A percentile compares a stretch with the other conserved stretches of the same genome.
phyloP scores from a whole-genome alignment of 2,329 filamentous ascomycete species.

The Xylaria polymorpha region DNA sequence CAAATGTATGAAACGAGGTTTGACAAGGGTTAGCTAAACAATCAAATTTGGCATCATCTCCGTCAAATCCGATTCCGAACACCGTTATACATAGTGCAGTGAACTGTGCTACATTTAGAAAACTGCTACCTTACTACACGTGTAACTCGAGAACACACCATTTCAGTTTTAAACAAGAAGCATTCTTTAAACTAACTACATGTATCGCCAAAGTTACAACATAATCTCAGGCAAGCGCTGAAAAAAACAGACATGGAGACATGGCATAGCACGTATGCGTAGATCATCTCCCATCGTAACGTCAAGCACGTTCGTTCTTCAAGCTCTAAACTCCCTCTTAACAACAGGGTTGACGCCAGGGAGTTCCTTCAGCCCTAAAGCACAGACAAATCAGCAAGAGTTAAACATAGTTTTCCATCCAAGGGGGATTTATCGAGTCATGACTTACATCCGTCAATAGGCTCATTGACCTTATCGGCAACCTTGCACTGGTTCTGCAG shows the following conservation, averaged over 20 bases:
- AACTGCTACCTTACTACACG: too few relatives aligned
- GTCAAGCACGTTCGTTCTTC: not conserved
- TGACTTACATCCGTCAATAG: conserved; percentile 47
- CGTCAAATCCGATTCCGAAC: too few relatives aligned
- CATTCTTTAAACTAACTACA: not conserved
- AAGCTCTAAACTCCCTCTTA: conserved; percentile 33
- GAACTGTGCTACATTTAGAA: too few relatives aligned
- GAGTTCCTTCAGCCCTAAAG: conserved; percentile 42
- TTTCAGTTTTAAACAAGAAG: not conserved
- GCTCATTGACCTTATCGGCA: conserved; percentile 44
- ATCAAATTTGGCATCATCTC: too few relatives aligned
- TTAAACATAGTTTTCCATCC: not conserved
- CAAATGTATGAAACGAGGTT: too few relatives aligned
- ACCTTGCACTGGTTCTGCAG: conserved; percentile 48
- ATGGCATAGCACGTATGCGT: not conserved
- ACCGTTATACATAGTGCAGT: too few relatives aligned
- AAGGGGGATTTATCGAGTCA: not conserved
- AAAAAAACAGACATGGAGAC: not conserved
- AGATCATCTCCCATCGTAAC: not conserved
- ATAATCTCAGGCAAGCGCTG: not conserved
- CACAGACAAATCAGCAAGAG: conserved; percentile 26
- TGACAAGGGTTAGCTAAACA: too few relatives aligned
- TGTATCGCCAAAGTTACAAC: not conserved
- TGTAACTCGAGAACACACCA: not conserved
- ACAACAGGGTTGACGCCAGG: conserved; percentile 39